Evolutionary conservation across 495 filamentous ascomycete genomes (phyloP).

Genomic region (Aspergillus cristatus): DNA sequence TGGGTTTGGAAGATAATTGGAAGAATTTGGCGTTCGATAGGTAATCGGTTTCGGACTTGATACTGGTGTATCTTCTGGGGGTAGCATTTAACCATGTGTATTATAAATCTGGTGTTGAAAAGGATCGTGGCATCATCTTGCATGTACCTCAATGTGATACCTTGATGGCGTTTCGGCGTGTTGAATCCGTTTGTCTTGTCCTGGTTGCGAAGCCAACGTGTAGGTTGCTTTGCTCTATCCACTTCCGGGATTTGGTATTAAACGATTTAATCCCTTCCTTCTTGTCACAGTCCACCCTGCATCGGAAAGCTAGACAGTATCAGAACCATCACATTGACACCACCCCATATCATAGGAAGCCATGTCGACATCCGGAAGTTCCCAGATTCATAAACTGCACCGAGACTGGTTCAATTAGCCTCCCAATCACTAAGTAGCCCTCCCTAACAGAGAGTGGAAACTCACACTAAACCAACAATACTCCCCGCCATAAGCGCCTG

Average conservation of each 20-base stretch:
- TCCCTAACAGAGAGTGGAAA: slow-evolving; percentile 8
- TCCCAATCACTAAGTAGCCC: slow-evolving; percentile 1
- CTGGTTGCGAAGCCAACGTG: too few species aligned
- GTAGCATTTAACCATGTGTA: slow-evolving; percentile 17
- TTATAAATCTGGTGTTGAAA: slow-evolving; percentile 7
- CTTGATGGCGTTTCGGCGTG: too few species aligned
- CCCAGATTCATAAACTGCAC: slow-evolving; percentile 77
- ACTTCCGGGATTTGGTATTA: too few species aligned
- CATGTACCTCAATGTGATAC: too few species aligned
- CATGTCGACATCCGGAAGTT: slow-evolving; percentile 94
- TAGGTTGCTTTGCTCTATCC: too few species aligned
- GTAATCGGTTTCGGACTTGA: slow-evolving; percentile 5
- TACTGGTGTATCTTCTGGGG: slow-evolving; percentile 2
- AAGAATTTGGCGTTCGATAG: slow-evolving; percentile 16
- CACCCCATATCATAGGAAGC: slow-evolving; percentile 92
- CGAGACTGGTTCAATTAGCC: slow-evolving; percentile 49
- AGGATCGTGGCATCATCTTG: neutral
- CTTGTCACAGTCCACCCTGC: slow-evolving; percentile 77
- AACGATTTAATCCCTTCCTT: too few species aligned
- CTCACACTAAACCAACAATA: slow-evolving; percentile 81
- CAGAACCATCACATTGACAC: slow-evolving; percentile 80
- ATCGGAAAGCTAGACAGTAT: slow-evolving; percentile 91
- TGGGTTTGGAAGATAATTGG: slow-evolving; percentile 27
- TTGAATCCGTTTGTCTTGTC: too few species aligned
- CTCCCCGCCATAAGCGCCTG: slow-evolving; percentile 84